Evolutionary conservation across 495 filamentous ascomycete genomes (phyloP).

Genomic region (Hypoxylon fragiforme): DNA sequence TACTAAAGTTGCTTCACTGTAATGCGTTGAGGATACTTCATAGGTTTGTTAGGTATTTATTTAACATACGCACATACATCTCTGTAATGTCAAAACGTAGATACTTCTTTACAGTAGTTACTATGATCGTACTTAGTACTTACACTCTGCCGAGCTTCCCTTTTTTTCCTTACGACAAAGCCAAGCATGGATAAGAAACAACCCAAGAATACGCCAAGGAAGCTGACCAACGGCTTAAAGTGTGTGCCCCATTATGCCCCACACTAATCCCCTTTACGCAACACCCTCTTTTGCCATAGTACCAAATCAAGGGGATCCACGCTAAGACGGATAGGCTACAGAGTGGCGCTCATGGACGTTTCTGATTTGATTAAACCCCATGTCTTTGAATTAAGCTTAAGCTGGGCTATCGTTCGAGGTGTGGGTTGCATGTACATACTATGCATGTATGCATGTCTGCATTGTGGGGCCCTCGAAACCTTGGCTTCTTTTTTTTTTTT

Average conservation of each 20-base stretch:
- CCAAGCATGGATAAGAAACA: slow-evolving; percentile 3
- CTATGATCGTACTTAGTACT: no score
- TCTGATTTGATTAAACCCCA: slow-evolving; percentile 30
- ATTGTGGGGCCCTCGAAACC: slow-evolving; percentile 22
- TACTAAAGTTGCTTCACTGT: no score
- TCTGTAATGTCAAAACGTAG: no score
- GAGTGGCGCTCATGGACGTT: slow-evolving; percentile 21
- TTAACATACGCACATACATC: no score
- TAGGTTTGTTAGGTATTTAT: no score
- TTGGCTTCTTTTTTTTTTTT: slow-evolving; percentile 7
- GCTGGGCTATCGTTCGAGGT: slow-evolving; percentile 31
- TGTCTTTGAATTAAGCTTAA: slow-evolving; percentile 39
- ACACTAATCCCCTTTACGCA: no score
- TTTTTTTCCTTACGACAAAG: slow-evolving; percentile 20
- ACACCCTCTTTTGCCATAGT: slow-evolving; percentile 22
- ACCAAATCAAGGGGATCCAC: slow-evolving; percentile 14
- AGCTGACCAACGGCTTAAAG: neutral
- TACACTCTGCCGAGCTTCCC: slow-evolving; percentile 34
- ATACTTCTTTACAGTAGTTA: no score
- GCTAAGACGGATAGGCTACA: slow-evolving; percentile 21
- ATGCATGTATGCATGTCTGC: no score
- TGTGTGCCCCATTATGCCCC: no score
- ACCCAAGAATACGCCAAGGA: neutral
- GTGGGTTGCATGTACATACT: slow-evolving; percentile 29
- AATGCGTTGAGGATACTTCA: no score